phyloP scores from a whole-genome alignment of 306 rosid species.

The Dryas octopetala region DNA sequence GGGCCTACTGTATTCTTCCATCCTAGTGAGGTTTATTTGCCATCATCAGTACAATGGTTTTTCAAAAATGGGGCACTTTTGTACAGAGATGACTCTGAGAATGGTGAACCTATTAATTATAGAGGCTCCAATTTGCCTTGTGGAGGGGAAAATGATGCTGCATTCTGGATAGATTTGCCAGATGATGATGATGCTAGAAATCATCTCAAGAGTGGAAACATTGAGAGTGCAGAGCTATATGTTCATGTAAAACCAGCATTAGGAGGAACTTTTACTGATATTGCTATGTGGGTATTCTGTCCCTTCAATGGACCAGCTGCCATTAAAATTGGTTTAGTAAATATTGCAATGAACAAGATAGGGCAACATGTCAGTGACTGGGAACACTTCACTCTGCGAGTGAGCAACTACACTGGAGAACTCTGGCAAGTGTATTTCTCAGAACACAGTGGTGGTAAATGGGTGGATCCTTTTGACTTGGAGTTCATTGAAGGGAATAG shows the following conservation, averaged over 20 bases:
- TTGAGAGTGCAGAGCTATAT: slow-evolving; percentile 68
- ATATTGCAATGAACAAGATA: slow-evolving; percentile 63
- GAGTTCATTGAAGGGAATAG: slow-evolving; percentile 73
- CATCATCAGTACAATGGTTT: slow-evolving; percentile 66
- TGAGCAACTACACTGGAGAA: slow-evolving; percentile 86
- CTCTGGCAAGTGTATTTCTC: slow-evolving; percentile 84
- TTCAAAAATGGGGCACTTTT: slow-evolving; percentile 61
- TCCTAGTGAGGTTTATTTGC: slow-evolving; percentile 54
- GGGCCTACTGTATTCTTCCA: slow-evolving; percentile 74
- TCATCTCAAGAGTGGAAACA: slow-evolving; percentile 50
- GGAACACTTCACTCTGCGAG: slow-evolving; percentile 95
- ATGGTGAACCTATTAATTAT: slow-evolving; percentile 47
- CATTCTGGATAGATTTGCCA: slow-evolving; percentile 78
- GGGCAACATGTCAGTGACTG: slow-evolving; percentile 94
- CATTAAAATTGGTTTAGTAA: slow-evolving; percentile 55
- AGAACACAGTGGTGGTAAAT: slow-evolving; percentile 85
- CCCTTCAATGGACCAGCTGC: slow-evolving; percentile 71
- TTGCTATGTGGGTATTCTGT: slow-evolving; percentile 79
- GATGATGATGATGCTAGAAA: slow-evolving; percentile 37
- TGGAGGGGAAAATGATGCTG: slow-evolving; percentile 62
- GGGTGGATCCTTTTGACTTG: slow-evolving; percentile 69
- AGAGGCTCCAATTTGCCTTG: slow-evolving; percentile 59
- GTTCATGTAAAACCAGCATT: slow-evolving; percentile 75
- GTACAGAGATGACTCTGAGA: slow-evolving; percentile 35
- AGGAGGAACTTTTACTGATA: slow-evolving; percentile 80